phyloP scores from a whole-genome alignment of 768 basidiomycete genomes.

The Tubosaeta sp. region DNA sequence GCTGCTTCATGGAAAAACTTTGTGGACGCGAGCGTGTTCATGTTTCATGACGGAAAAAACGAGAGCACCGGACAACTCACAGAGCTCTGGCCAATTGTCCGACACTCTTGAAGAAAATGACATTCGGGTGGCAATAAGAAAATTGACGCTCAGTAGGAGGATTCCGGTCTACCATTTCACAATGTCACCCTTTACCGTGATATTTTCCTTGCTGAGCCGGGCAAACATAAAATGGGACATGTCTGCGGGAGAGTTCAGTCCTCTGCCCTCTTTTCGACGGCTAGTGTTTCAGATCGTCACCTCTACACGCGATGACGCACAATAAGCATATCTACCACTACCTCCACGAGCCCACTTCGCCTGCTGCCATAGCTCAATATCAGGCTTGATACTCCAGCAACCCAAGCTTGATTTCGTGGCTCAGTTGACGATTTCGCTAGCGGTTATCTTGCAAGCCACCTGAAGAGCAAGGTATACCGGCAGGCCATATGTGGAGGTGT shows the following conservation, averaged over 20 bases:
- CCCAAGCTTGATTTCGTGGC: constrained; percentile 28
- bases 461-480: constrained; percentile 41
- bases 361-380: constrained; percentile 39
- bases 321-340: constrained; percentile 43
- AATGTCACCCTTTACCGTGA: background rate
- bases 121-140: background rate
- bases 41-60: background rate
- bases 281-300: background rate
- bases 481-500: constrained; percentile 33
- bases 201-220: background rate
- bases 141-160: background rate
- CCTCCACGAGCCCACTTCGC: constrained; percentile 28
- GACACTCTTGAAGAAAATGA: background rate
- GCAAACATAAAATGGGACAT: constrained; percentile 7
- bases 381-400: constrained; percentile 33
- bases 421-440: constrained; percentile 44
- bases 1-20: background rate
- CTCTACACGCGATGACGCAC: constrained; percentile 20
- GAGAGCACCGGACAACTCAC: background rate
- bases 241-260: background rate
- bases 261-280: background rate
- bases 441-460: constrained; percentile 34
- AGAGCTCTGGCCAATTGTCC: background rate
- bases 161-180: background rate
- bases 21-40: no score